Base-by-base conservation (phyloP, 352 stramenopile genomes). In the Phytophthora tubulina region DNA sequence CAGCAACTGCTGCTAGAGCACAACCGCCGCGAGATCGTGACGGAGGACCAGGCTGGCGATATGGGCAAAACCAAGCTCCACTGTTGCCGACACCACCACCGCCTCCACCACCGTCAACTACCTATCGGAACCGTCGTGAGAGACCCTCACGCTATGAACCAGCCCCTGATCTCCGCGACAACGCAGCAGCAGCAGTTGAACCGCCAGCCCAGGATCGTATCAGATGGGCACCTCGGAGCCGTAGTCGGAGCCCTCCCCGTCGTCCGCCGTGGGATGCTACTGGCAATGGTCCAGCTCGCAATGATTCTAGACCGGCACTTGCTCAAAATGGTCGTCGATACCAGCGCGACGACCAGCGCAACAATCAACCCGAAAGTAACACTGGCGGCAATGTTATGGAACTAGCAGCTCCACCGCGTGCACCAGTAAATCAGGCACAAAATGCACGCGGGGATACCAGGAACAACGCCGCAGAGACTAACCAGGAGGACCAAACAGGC, bases 221-320 rank as follows among this genome's bases (percentile, higher is more conserved):
- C 14, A 35, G 49, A 46, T 77, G 69, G 73, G 49, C 46, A 11
- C 52, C 63, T 53, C 54, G 21, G 1, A 77, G 70, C 41, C 67
- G 73, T 5, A 82, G 74, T 71, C 71, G 71, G 11, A 84, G 80
- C 63, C 77, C 62, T 30, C 63, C 51, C 50, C 64, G 38, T 58
- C 62, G 50, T 15, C 36, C 21, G 0, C 15, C 50, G 9, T 66
- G 66, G 61, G 15, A 10, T 50, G 39, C 31, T 53, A 9, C 11
- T 61, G 31, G 56, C 17, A 49, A 54, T 39, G 30, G 31, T 32
- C 60, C 62, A 41, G 49, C 35, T 3, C 41, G 49, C 17, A 63
- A 6, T 50, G 70, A 71, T 64, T 52, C 27, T 48, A 44, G 30
- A 49, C 44, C 51, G 38, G 14, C 15, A 11, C 15, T 30, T 10